These are phyloP conservation scores for Myxozyma geophila DNA, from an alignment of 805 yeast species.

Conservation along the genomic window DNA sequence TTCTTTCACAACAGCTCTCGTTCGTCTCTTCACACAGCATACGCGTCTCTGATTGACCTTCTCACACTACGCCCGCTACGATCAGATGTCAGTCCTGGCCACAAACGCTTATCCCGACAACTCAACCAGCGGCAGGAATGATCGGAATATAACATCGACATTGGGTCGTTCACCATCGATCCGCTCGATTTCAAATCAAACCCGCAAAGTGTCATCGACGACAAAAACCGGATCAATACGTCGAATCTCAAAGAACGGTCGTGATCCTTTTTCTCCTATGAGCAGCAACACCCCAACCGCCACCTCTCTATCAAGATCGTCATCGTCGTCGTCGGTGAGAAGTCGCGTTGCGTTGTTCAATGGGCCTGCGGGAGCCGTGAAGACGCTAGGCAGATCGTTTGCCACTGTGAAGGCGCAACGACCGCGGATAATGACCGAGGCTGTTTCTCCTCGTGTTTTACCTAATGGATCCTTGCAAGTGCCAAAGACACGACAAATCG, in stretches of 20 bases:
- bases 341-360: background rate
- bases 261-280: slow-evolving; percentile 14
- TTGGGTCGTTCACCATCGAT: background rate
- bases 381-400: background rate
- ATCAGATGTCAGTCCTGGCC: no score
- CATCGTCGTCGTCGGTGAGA: slow-evolving; percentile 7
- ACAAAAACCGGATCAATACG: slow-evolving; percentile 2
- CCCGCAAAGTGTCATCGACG: slow-evolving; percentile 5
- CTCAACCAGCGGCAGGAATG: background rate
- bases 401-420: background rate
- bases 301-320: background rate
- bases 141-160: background rate
- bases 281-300: slow-evolving; percentile 7
- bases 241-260: slow-evolving; percentile 1
- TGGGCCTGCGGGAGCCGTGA: background rate
- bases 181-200: background rate
- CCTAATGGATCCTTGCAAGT: background rate
- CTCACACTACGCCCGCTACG: no score
- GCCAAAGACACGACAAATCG: slow-evolving; percentile 3
- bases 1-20: background rate
- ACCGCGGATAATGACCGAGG: background rate
- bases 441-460: background rate
- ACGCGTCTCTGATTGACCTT: no score
- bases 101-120: background rate
- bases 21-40: no score